phyloP scores from a whole-genome alignment of 305 asterid genomes.

The Fraxinus nigra region DNA sequence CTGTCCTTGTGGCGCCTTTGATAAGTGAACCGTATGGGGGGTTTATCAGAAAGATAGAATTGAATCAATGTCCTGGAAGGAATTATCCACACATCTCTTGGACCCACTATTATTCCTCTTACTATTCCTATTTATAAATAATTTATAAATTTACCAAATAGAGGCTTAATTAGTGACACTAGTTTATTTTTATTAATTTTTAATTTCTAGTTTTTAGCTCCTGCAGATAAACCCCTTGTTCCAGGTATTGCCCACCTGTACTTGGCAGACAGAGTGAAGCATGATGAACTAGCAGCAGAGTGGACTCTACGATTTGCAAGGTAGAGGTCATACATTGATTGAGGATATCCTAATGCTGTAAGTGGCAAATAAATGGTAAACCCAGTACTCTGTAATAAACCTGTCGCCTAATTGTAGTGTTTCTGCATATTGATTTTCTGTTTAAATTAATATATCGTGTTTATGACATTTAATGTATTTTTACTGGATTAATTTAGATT shows the following conservation, averaged over 20 bases:
- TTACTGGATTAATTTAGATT: not conserved
- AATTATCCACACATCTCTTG: not conserved
- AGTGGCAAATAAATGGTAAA: not conserved
- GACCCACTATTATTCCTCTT: not conserved
- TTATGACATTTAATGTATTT: not conserved
- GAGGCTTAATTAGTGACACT: not conserved
- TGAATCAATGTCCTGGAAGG: too few species aligned
- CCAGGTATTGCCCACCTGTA: conserved; percentile 70
- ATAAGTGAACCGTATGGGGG: too few species aligned
- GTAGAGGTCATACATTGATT: conserved; percentile 23
- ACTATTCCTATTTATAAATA: not conserved
- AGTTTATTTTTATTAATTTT: not conserved
- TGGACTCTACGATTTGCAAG: conserved; percentile 78
- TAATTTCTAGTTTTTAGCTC: not conserved
- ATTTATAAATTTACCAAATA: not conserved
- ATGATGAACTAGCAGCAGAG: conserved; percentile 67
- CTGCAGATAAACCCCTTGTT: conserved; percentile 80
- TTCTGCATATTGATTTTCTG: not conserved
- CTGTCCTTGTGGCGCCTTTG: too few species aligned
- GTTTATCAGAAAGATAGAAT: too few species aligned
- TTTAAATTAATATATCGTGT: not conserved
- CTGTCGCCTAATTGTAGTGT: not conserved
- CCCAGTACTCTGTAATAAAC: not conserved
- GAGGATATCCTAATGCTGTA: not conserved
- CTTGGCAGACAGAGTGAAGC: conserved; percentile 64